Conservation (phyloP, 495 filamentous ascomycete species). For the Aspergillus egyptiacus region DNA sequence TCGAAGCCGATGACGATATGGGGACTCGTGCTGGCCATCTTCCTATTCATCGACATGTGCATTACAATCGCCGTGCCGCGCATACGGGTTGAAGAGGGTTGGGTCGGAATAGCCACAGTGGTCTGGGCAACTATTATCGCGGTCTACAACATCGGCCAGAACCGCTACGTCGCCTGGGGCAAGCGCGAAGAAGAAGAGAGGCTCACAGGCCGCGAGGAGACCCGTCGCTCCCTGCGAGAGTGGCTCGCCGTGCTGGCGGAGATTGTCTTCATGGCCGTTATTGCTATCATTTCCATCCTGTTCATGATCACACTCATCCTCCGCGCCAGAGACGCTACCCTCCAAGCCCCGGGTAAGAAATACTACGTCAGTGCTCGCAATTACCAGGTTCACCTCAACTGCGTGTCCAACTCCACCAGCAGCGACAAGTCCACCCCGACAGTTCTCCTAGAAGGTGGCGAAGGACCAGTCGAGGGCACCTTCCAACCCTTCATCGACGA, state of each 20-base stretch:
- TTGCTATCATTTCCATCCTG: conserved; percentile 60
- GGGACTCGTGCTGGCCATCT: conserved; percentile 55
- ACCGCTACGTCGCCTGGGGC: conserved; percentile 79
- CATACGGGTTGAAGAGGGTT: conserved; percentile 76
- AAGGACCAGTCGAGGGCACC: conserved; percentile 64
- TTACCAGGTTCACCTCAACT: conserved; percentile 81
- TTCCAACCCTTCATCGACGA: conserved; percentile 63
- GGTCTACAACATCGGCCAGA: conserved; percentile 55
- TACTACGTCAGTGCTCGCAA: conserved; percentile 75
- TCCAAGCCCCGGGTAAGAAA: conserved; percentile 61
- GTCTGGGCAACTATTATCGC: conserved; percentile 66
- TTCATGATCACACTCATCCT: conserved; percentile 74
- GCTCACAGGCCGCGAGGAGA: conserved; percentile 84
- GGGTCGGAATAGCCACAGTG: conserved; percentile 80
- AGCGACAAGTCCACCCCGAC: conserved; percentile 50
- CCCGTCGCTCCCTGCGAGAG: conserved; percentile 69
- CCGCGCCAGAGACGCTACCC: conserved; percentile 65
- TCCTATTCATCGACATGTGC: conserved; percentile 75
- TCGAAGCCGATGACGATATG: conserved; percentile 68
- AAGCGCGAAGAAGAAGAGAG: conserved; percentile 89
- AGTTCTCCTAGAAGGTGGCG: conserved; percentile 76
- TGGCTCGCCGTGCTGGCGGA: conserved; percentile 80
- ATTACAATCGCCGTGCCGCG: conserved; percentile 67
- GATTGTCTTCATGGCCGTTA: conserved; percentile 58
- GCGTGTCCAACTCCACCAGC: conserved; percentile 56